These are phyloP conservation scores for Rosa chinensis DNA, from an alignment of 306 rosid species.

Conservation along the genomic window DNA sequence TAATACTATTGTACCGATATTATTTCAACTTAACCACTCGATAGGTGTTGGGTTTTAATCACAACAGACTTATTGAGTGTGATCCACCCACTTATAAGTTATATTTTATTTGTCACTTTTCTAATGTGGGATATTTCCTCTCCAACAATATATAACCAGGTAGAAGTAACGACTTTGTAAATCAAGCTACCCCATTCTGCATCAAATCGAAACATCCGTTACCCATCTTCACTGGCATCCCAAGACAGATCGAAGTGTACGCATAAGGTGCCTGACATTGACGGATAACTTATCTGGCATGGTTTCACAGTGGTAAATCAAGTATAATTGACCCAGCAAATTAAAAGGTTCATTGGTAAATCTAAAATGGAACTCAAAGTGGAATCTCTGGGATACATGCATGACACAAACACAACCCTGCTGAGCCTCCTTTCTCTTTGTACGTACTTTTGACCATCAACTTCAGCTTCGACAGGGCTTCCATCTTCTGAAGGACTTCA, in stretches of 20 bases:
- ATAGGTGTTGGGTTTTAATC: too few species aligned
- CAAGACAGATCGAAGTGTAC: conserved; percentile 42
- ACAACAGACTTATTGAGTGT: too few species aligned
- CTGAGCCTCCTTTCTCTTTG: conserved; percentile 30
- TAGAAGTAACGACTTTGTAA: too few species aligned
- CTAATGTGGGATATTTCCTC: too few species aligned
- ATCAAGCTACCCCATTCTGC: conserved; percentile 35
- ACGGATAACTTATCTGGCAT: neutral
- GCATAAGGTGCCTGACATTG: neutral
- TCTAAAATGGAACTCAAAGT: conserved; percentile 69
- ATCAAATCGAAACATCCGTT: conserved; percentile 74
- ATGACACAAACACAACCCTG: conserved; percentile 51
- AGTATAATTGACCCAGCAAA: conserved; percentile 66
- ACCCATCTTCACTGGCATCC: conserved; percentile 69
- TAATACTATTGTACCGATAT: too few species aligned
- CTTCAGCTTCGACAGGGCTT: conserved; percentile 20
- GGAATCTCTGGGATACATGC: conserved; percentile 35
- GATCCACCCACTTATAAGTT: neutral
- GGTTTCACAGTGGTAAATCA: conserved; percentile 4
- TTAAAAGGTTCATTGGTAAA: conserved; percentile 62
- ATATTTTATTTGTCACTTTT: too few species aligned
- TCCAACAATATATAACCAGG: too few species aligned
- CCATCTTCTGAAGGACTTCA: conserved; percentile 25
- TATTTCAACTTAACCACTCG: too few species aligned
- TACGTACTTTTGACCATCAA: conserved; percentile 27